These are phyloP conservation scores for Aegle marmelos DNA, from an alignment of 345 rosid genomes.

Conservation along the genomic window DNA sequence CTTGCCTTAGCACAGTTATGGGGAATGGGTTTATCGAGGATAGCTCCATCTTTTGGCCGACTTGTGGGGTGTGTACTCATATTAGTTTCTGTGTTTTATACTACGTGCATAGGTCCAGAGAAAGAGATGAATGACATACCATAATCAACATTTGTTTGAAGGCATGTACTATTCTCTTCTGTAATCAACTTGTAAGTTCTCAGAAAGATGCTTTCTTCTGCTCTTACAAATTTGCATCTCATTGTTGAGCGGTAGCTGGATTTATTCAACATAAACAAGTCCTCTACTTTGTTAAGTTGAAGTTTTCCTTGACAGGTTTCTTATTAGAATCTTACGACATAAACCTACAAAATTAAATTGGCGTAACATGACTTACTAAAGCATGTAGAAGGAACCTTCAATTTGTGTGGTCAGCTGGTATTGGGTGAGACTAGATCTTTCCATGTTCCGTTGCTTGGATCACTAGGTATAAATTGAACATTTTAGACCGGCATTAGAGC, in stretches of 20 bases:
- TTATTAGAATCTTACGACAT: not conserved
- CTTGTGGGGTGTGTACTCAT: constrained; percentile 71
- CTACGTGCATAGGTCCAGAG: constrained; percentile 65
- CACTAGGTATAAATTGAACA: no score
- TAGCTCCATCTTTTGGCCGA: constrained; percentile 51
- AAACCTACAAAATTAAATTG: not conserved
- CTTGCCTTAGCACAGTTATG: constrained; percentile 64
- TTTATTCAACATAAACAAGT: not conserved
- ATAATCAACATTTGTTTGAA: not conserved
- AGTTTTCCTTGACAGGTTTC: not conserved
- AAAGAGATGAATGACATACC: constrained; percentile 47
- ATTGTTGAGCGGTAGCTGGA: not conserved
- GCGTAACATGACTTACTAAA: not conserved
- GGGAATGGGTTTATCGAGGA: constrained; percentile 39
- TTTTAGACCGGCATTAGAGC: not conserved
- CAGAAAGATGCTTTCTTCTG: not conserved
- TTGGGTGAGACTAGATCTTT: not conserved
- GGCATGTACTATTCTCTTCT: not conserved
- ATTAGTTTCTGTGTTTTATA: constrained; percentile 59
- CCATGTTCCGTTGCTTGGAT: not conserved
- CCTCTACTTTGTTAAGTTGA: not conserved
- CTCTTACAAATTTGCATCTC: not conserved
- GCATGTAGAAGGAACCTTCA: not conserved
- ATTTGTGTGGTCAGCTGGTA: not conserved
- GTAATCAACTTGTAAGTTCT: constrained; percentile 7